A percentile compares a stretch with the other conserved stretches of the same genome.
These are phyloP conservation scores for Sporothrix luriei DNA, from an alignment of 2,329 filamentous ascomycete species.

Conservation along the genomic window DNA sequence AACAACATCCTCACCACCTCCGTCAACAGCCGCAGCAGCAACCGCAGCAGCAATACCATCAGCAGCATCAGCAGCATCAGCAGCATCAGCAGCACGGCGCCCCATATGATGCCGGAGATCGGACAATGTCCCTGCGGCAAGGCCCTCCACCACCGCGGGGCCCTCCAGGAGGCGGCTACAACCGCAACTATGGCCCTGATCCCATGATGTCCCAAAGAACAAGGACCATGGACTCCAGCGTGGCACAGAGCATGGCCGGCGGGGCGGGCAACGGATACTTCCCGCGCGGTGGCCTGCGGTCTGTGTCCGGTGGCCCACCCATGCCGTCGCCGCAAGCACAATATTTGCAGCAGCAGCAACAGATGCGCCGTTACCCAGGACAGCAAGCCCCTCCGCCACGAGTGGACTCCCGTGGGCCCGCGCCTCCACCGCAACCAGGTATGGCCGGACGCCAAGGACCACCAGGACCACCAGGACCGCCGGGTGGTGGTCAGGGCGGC, in stretches of 20 bases:
- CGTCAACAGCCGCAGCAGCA: conserved; percentile 30
- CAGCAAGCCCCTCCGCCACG: conserved; percentile 39
- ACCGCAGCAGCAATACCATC: conserved; percentile 17
- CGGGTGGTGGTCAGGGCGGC: not conserved
- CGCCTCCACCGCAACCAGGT: conserved; percentile 44
- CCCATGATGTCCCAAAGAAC: conserved; percentile 43
- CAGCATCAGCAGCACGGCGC: conserved; percentile 35
- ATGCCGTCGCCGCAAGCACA: conserved; percentile 50
- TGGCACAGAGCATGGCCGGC: conserved; percentile 41
- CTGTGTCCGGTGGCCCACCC: conserved; percentile 54
- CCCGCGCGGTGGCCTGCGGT: conserved; percentile 51
- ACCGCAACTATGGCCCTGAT: conserved; percentile 41
- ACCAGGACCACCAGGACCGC: conserved; percentile 11
- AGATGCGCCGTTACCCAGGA: conserved; percentile 52
- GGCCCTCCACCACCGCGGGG: conserved; percentile 64
- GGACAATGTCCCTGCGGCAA: conserved; percentile 69
- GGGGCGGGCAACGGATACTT: conserved; percentile 50
- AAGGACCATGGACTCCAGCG: conserved; percentile 50
- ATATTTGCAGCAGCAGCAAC: conserved; percentile 53
- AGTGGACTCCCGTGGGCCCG: conserved; percentile 62
- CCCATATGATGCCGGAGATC: conserved; percentile 49
- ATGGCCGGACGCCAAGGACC: conserved; percentile 27
- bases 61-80: conserved; percentile 13
- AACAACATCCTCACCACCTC: conserved; percentile 32
- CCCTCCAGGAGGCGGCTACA: conserved; percentile 45